These are phyloP conservation scores for Skeletonema potamos DNA, from an alignment of 108 stramenopile species.

Conservation along the genomic window DNA sequence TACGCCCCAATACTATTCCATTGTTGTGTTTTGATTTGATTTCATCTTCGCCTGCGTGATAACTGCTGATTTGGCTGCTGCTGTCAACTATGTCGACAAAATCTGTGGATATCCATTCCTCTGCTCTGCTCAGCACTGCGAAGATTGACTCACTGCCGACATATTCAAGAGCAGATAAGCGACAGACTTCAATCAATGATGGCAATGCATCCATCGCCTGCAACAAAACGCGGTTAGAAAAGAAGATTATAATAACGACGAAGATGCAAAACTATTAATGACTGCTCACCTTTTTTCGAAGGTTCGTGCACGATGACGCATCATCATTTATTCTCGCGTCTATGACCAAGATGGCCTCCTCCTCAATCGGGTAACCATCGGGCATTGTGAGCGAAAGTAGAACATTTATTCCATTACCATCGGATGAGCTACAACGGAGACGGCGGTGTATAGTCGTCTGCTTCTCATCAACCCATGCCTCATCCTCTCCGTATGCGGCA, in stretches of 20 bases:
- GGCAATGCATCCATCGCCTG: conserved; percentile 60
- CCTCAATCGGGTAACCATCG: conserved; percentile 45
- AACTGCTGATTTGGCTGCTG: not conserved
- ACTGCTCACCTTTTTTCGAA: conserved; percentile 44
- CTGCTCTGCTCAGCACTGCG: conserved; percentile 56
- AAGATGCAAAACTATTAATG: too few species aligned
- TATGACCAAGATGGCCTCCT: conserved; percentile 2
- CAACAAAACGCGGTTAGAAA: too few species aligned
- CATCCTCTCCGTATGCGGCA: conserved; percentile 57
- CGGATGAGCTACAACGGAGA: conserved; percentile 13
- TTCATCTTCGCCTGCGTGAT: not conserved
- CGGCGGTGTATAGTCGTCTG: not conserved
- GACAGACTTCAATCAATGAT: conserved; percentile 34
- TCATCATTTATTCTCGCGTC: not conserved
- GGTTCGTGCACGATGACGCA: conserved; percentile 8
- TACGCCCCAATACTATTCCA: conserved; percentile 48
- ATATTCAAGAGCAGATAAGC: conserved; percentile 17
- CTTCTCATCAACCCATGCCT: conserved; percentile 55
- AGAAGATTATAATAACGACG: too few species aligned
- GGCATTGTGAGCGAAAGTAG: conserved; percentile 54
- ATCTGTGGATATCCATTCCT: conserved; percentile 67
- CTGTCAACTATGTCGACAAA: conserved; percentile 41
- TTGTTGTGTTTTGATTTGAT: not conserved
- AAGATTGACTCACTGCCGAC: conserved; percentile 70
- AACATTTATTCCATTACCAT: conserved; percentile 14